These are phyloP conservation scores for Theobroma cacao DNA, from an alignment of 345 rosid species.

Conservation along the genomic window DNA sequence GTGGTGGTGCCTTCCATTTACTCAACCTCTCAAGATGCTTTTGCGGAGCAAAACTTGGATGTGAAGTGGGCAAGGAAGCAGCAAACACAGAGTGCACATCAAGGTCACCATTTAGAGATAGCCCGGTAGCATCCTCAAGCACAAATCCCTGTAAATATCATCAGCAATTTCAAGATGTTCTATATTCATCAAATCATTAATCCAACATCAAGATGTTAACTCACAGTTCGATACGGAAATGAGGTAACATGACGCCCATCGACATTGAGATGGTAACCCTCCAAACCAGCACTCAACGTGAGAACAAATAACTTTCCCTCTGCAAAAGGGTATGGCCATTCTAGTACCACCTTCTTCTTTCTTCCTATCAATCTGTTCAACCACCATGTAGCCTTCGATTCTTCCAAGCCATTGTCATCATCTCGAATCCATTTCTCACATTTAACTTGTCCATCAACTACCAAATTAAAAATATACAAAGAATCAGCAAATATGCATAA, in stretches of 20 bases:
- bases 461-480: slow-evolving; percentile 5
- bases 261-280: slow-evolving; percentile 84
- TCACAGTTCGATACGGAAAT: slow-evolving; percentile 88
- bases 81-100: slow-evolving; percentile 82
- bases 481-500: slow-evolving; percentile 7
- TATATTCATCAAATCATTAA: background rate
- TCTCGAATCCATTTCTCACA: slow-evolving; percentile 91
- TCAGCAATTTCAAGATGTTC: background rate
- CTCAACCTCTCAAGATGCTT: slow-evolving; percentile 72
- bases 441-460: slow-evolving; percentile 85
- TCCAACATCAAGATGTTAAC: slow-evolving; percentile 24
- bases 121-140: slow-evolving; percentile 96
- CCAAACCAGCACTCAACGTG: slow-evolving; percentile 88
- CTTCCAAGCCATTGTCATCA: slow-evolving; percentile 55
- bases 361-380: slow-evolving; percentile 71
- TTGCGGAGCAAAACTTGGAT: slow-evolving; percentile 83
- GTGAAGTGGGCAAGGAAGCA: slow-evolving; percentile 73
- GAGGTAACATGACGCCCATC: slow-evolving; percentile 93
- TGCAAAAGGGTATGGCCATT: slow-evolving; percentile 85
- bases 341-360: slow-evolving; percentile 62
- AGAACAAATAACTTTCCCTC: slow-evolving; percentile 84
- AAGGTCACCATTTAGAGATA: slow-evolving; percentile 72
- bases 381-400: slow-evolving; percentile 86
- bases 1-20: slow-evolving; percentile 79
- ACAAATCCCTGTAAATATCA: slow-evolving; percentile 71